Base-by-base conservation (phyloP, 2,329 filamentous ascomycete species). In the Juglanconis juglandina region DNA sequence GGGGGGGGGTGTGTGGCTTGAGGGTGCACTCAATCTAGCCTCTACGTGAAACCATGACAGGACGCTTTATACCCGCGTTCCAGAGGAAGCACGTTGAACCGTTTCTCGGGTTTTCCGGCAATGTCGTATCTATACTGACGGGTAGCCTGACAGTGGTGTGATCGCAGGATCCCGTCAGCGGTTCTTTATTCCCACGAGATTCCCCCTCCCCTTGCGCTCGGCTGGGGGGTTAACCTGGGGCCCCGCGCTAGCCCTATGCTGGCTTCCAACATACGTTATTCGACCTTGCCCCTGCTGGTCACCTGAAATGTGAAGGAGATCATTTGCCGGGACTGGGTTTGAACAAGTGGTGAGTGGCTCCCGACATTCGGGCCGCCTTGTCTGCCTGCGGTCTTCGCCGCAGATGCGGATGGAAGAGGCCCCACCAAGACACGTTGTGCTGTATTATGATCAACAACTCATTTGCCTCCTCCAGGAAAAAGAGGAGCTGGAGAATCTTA, bases 91-190 rank as follows among this genome's bases (percentile, higher is more conserved):
- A 24, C 17, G 14, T 13, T 24, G 14, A n/a, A 14, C 4, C 24
- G 10, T 37, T 30, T 13, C 17, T 24, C 37, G 17, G 37, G 24
- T 34, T 33, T 41, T 37, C 10, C 47, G 35, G 39, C 30, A 33
- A 58, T 61, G 56, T 46, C 56, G 41, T 61, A 56, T 59, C 56
- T 17, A 51, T 7, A 11, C 34, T 37, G 34, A 39, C 44, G 44
- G 32, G 51, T 53, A 48, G 48, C 34, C 52, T 62, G 60, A 62
- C 46, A 24, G 37, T 60, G 60, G 57, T 53, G 53, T 60, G 60
- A 62, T 60, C 11, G 35, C 14, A 53, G 49, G 34, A 49, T 62
- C 46, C 49, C 33, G 53, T 62, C 57, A 62, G 60, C 53, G 48
- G 47, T 56, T 60, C 48, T 39, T 47, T 54, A 57, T 60, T 57